phyloP scores from a whole-genome alignment of 1,284 basidiomycete species.

The Mycosarcoma maydis region DNA sequence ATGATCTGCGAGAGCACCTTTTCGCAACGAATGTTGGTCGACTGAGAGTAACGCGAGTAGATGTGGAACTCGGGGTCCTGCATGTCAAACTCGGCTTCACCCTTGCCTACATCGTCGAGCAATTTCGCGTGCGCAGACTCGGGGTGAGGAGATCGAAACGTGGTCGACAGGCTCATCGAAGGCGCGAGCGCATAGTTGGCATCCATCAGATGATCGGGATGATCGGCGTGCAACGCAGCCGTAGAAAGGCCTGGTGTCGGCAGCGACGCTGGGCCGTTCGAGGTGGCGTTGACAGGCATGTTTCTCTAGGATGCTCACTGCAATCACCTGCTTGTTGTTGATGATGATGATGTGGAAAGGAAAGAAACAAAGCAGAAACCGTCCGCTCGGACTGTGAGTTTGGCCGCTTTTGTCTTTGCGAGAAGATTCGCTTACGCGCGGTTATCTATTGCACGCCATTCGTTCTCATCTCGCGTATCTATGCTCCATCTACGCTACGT shows the following conservation, averaged over 20 bases:
- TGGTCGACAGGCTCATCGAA: conserved; percentile 53
- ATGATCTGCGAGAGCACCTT: conserved; percentile 52
- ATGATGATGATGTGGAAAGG: no score
- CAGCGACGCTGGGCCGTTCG: conserved; percentile 10
- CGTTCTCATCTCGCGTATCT: not conserved
- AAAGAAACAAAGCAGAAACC: no score
- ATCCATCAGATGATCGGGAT: conserved; percentile 25
- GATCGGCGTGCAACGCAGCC: conserved; percentile 39
- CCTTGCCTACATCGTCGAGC: conserved; percentile 21
- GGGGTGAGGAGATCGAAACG: conserved; percentile 53
- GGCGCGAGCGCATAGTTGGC: conserved; percentile 54
- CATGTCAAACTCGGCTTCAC: conserved; percentile 44
- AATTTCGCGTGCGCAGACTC: conserved; percentile 28
- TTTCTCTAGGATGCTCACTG: no score
- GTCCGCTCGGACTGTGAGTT: no score
- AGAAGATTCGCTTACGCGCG: no score
- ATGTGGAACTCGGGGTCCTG: conserved; percentile 55
- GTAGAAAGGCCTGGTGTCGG: conserved; percentile 42
- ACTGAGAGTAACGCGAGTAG: conserved; percentile 62
- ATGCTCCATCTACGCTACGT: not conserved
- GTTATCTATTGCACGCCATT: conserved; percentile 18
- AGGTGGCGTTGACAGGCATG: conserved; percentile 15
- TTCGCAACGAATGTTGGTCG: conserved; percentile 55
- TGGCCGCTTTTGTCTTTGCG: not conserved
- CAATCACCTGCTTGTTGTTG: no score